Conservation (phyloP, 208 protist genomes). For the Trypanosoma mega region DNA sequence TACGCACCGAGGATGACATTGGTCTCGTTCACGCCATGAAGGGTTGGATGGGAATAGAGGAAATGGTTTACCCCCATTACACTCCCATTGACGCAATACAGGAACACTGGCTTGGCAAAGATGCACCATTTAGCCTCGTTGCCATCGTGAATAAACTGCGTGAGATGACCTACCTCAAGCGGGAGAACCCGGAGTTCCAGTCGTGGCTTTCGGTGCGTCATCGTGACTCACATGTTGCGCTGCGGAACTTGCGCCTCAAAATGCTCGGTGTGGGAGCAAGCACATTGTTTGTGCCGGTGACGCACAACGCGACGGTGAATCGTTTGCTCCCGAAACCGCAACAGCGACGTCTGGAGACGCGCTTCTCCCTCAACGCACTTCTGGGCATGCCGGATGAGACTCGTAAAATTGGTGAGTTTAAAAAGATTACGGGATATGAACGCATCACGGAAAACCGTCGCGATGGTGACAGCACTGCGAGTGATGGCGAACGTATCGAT, state of each 20-base stretch:
- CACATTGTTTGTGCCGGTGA: constrained; percentile 73
- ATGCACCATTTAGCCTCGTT: constrained; percentile 82
- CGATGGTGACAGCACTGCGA: neutral
- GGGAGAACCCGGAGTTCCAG: constrained; percentile 86
- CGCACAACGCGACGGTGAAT: constrained; percentile 86
- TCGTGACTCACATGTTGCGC: constrained; percentile 73
- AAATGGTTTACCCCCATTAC: constrained; percentile 84
- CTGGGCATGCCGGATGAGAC: constrained; percentile 85
- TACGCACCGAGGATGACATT: constrained; percentile 67
- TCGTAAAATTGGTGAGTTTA: constrained; percentile 73
- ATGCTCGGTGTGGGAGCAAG: constrained; percentile 81
- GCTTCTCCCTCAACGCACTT: constrained; percentile 74
- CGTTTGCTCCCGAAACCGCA: constrained; percentile 78
- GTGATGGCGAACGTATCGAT: neutral
- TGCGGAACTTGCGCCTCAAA: constrained; percentile 84
- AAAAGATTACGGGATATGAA: constrained; percentile 59
- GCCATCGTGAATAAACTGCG: constrained; percentile 87
- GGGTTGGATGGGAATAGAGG: constrained; percentile 85
- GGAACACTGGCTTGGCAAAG: constrained; percentile 86
- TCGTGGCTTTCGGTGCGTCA: constrained; percentile 81
- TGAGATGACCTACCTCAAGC: constrained; percentile 87
- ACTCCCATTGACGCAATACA: constrained; percentile 89
- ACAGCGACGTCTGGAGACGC: constrained; percentile 72
- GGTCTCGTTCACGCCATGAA: constrained; percentile 80
- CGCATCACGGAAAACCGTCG: constrained; percentile 26